Conservation (phyloP, 495 filamentous ascomycete genomes). For the Neurospora pannonica region DNA sequence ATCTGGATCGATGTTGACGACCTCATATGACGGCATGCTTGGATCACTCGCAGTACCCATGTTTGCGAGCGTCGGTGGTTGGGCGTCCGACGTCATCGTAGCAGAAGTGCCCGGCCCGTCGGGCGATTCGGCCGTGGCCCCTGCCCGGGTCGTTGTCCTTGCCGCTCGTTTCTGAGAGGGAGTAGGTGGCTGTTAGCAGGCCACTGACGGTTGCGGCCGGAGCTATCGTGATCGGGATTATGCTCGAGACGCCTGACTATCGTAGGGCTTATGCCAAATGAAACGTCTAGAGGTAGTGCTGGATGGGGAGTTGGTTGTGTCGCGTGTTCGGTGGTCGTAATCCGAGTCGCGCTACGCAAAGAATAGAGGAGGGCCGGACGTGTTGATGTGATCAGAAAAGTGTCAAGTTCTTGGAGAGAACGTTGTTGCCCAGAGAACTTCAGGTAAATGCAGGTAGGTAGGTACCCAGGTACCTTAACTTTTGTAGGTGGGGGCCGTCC, state of each 20-base stretch:
- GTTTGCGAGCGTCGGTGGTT: not conserved
- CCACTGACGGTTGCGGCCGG: not conserved
- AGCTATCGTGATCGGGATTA: not conserved
- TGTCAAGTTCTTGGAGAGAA: too few species aligned
- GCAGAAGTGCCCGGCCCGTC: not conserved
- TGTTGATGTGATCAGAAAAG: too few species aligned
- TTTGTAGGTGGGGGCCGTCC: too few species aligned
- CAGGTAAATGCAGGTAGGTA: too few species aligned
- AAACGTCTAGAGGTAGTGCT: too few species aligned
- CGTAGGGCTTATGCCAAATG: not conserved
- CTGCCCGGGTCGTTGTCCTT: not conserved
- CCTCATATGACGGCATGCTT: not conserved
- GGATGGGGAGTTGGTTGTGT: too few species aligned
- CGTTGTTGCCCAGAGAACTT: too few species aligned
- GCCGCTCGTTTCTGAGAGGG: not conserved
- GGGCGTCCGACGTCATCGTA: not conserved
- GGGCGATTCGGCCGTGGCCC: not conserved
- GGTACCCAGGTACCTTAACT: too few species aligned
- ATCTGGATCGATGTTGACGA: not conserved
- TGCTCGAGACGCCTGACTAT: not conserved
- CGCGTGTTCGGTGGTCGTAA: too few species aligned
- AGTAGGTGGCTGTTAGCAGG: not conserved
- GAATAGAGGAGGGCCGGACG: too few species aligned
- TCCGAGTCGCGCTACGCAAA: too few species aligned
- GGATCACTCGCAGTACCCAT: not conserved